Percentiles rank a stretch among this genome's conserved stretches.
These are phyloP conservation scores for Tricholoma hemisulphureum DNA, from an alignment of 768 basidiomycete species.

Conservation along the genomic window DNA sequence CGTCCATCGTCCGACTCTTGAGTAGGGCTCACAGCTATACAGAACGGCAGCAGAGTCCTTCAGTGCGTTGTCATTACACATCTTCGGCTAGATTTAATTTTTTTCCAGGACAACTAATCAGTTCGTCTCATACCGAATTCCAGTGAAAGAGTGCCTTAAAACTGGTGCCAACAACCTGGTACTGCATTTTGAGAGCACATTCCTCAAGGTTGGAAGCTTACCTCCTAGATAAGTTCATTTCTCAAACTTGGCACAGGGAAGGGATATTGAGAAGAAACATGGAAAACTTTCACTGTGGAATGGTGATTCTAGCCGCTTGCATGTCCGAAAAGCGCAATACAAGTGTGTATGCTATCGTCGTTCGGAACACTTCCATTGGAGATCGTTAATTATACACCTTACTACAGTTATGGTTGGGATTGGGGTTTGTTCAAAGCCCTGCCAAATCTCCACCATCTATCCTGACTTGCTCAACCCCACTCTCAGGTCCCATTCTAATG, in stretches of 20 bases:
- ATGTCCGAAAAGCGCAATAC: slow-evolving; percentile 93
- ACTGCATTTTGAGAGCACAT: slow-evolving; percentile 74
- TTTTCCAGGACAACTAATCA: slow-evolving; percentile 68
- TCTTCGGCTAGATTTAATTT: neutral
- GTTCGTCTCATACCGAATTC: slow-evolving; percentile 71
- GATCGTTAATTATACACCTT: neutral
- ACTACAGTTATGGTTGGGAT: slow-evolving; percentile 80
- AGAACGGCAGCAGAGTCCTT: slow-evolving; percentile 77
- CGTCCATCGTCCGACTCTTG: neutral
- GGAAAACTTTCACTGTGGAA: slow-evolving; percentile 76
- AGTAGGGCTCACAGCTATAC: neutral
- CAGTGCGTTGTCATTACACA: slow-evolving; percentile 39
- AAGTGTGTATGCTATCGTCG: slow-evolving; percentile 48
- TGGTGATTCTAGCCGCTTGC: slow-evolving; percentile 85
- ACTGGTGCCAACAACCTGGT: slow-evolving; percentile 63
- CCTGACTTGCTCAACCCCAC: slow-evolving; percentile 2
- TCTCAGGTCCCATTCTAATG: slow-evolving; percentile 76
- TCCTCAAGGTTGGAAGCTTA: slow-evolving; percentile 49
- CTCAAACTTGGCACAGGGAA: slow-evolving; percentile 48
- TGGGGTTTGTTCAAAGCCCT: slow-evolving; percentile 53
- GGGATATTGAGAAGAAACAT: slow-evolving; percentile 65
- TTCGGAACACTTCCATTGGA: neutral
- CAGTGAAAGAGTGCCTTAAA: slow-evolving; percentile 54
- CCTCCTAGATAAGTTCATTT: neutral
- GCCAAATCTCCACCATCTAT: neutral